Evolutionary conservation across 805 yeast genomes (phyloP).

Genomic region (Naumovozyma castellii): DNA sequence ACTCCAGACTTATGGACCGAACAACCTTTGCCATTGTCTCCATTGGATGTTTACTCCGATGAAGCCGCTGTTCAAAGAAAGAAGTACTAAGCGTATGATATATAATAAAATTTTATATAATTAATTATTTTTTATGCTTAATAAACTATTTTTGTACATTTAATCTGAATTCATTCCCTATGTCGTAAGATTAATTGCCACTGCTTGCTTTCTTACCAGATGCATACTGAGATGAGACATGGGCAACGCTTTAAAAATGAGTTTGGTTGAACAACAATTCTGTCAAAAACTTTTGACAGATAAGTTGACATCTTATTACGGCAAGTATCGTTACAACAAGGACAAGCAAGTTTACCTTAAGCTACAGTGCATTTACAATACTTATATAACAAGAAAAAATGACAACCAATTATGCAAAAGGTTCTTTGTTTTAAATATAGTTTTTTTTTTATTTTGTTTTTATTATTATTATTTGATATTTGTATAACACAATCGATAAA

Average conservation of each 20-base stretch:
- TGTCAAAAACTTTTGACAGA: no score
- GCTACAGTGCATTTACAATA: no score
- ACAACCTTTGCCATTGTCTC: slow-evolving; percentile 76
- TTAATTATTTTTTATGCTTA: neutral
- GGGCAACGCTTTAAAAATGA: no score
- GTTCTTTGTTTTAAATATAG: slow-evolving; percentile 8
- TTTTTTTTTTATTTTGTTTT: slow-evolving; percentile 6
- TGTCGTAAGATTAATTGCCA: no score
- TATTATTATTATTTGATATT: slow-evolving; percentile 3
- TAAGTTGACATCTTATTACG: no score
- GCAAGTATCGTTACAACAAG: no score
- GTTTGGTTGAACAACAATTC: no score
- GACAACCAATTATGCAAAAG: slow-evolving; percentile 24
- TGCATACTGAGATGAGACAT: no score
- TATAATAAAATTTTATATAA: neutral
- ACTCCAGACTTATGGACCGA: slow-evolving; percentile 98
- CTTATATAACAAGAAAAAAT: slow-evolving; percentile 1
- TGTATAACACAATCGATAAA: slow-evolving; percentile 1
- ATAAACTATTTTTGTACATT: neutral
- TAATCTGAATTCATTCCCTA: neutral
- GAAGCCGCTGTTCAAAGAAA: slow-evolving; percentile 68
- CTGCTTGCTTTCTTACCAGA: no score
- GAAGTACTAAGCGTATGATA: slow-evolving; percentile 47
- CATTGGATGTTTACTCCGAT: slow-evolving; percentile 89
- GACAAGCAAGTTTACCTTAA: no score